These are phyloP conservation scores for Verticillium isaacii DNA, from an alignment of 2,329 filamentous ascomycete genomes.

Conservation along the genomic window DNA sequence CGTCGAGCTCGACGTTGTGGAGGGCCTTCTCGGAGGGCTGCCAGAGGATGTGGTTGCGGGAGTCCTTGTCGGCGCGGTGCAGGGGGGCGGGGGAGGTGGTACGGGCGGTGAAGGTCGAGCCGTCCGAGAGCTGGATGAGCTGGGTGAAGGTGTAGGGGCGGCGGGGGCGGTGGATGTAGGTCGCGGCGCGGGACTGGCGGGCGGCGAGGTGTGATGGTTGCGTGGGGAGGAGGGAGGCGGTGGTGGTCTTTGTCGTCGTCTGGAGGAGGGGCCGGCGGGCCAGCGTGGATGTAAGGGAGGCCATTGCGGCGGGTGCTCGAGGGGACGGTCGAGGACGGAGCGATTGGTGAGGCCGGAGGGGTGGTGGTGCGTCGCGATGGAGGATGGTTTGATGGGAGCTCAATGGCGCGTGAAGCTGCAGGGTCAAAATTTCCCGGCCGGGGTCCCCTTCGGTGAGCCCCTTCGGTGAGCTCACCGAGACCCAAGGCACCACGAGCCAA, in stretches of 20 bases:
- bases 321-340: not conserved
- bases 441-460: constrained; percentile 4
- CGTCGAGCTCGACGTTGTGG: constrained; percentile 87
- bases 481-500: not conserved
- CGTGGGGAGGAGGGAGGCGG: constrained; percentile 14
- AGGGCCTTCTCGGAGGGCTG: constrained; percentile 79
- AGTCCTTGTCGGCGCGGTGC: constrained; percentile 68
- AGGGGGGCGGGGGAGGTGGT: constrained; percentile 67
- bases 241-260: constrained; percentile 9
- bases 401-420: constrained; percentile 3
- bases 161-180: constrained; percentile 80
- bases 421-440: constrained; percentile 10
- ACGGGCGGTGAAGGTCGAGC: constrained; percentile 74
- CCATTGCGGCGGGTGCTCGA: not conserved
- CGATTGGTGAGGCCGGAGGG: not conserved
- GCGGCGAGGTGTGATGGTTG: constrained; percentile 16
- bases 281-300: not conserved
- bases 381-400: constrained; percentile 7
- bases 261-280: not conserved
- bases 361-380: not conserved
- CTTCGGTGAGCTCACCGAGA: constrained; percentile 14
- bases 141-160: constrained; percentile 98
- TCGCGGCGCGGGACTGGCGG: constrained; percentile 71
- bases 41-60: constrained; percentile 85
- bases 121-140: constrained; percentile 86